Evolutionary conservation across 2,329 filamentous ascomycete species (phyloP).

Genomic region (Xylaria sp.): DNA sequence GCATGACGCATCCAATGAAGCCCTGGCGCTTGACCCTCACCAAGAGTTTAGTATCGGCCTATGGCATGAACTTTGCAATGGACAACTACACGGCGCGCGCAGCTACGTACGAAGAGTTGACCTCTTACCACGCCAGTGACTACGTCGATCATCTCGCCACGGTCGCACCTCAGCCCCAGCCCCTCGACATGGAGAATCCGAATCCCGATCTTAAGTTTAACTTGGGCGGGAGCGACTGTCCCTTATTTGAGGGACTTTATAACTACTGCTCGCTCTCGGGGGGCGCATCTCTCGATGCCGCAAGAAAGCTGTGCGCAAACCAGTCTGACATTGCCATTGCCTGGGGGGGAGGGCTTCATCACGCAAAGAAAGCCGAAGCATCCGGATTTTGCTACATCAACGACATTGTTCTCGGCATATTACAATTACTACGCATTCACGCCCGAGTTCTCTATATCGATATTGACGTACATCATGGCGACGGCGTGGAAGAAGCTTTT

Average conservation of each 20-base stretch:
- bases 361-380: conserved; percentile 93
- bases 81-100: conserved; percentile 87
- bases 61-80: conserved; percentile 97
- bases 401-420: conserved; percentile 93
- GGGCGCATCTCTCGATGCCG: conserved; percentile 89
- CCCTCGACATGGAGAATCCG: conserved; percentile 72
- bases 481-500: conserved; percentile 93
- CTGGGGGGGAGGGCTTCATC: conserved; percentile 96
- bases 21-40: conserved; percentile 96
- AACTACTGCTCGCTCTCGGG: conserved; percentile 95
- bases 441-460: conserved; percentile 98
- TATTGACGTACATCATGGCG: conserved; percentile 93
- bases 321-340: conserved; percentile 97
- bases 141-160: conserved; percentile 90
- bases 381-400: conserved; percentile 99
- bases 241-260: conserved; percentile 94
- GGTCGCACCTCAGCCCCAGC: conserved; percentile 71
- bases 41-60: conserved; percentile 92
- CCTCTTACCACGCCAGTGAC: conserved; percentile 85
- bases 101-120: conserved; percentile 88
- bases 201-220: conserved; percentile 80
- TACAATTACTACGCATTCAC: conserved; percentile 84
- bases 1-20: conserved; percentile 98
- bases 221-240: conserved; percentile 90
- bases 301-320: conserved; percentile 84